phyloP scores from a whole-genome alignment of 345 rosid genomes.

The Anastatica hierochuntica region DNA sequence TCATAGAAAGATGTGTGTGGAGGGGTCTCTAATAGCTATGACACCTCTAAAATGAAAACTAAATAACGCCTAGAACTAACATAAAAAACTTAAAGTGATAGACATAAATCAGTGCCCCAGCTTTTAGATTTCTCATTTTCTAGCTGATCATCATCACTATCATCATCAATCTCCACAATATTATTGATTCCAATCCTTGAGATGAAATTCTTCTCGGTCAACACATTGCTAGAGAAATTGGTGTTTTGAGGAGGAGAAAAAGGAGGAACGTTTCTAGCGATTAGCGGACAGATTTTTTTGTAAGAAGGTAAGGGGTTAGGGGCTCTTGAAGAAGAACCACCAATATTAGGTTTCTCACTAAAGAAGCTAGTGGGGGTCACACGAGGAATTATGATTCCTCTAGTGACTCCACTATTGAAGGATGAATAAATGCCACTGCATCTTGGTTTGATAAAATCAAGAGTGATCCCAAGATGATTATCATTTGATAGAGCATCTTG shows the following conservation, averaged over 20 bases:
- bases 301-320: not conserved
- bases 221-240: not conserved
- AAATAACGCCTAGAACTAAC: not conserved
- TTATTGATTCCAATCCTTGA: slow-evolving; percentile 11
- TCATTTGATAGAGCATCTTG: slow-evolving; percentile 22
- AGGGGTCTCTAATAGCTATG: slow-evolving; percentile 7
- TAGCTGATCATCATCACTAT: not conserved
- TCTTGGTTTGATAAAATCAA: slow-evolving; percentile 1
- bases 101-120: slow-evolving; percentile 13
- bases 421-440: not conserved
- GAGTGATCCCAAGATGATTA: slow-evolving; percentile 27
- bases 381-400: slow-evolving; percentile 5
- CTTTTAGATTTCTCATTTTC: slow-evolving; percentile 4
- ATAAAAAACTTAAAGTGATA: slow-evolving; percentile 13
- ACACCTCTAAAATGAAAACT: not conserved
- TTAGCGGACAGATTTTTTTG: not conserved
- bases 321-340: not conserved
- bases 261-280: slow-evolving; percentile 1
- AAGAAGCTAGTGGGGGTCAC: slow-evolving; percentile 18
- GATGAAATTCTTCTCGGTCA: slow-evolving; percentile 14
- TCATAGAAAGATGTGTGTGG: not conserved
- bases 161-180: slow-evolving; percentile 16
- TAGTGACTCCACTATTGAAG: not conserved
- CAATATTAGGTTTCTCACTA: not conserved
- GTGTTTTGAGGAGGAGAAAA: slow-evolving; percentile 8